A percentile compares a stretch with the other conserved stretches of the same genome.
phyloP scores from a whole-genome alignment of 1,284 basidiomycete genomes.

The Butyriboletus appendiculatus region DNA sequence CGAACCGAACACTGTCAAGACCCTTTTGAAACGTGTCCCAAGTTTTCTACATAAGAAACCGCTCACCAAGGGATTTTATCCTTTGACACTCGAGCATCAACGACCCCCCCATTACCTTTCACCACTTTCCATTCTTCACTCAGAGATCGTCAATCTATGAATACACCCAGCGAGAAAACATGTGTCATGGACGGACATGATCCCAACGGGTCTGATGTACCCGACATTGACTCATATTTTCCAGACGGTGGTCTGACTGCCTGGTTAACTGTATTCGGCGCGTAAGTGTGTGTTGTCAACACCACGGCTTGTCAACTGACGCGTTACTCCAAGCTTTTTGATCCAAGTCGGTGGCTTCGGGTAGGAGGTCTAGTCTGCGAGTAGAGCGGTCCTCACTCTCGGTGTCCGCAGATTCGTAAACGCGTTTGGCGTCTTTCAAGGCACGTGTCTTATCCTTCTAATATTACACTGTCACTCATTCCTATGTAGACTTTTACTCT shows the following conservation, averaged over 20 bases:
- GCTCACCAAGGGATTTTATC: background rate
- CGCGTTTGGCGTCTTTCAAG: slow-evolving; percentile 47
- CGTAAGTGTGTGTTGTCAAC: slow-evolving; percentile 14
- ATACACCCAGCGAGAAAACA: background rate
- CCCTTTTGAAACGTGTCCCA: slow-evolving; percentile 1
- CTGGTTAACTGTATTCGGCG: slow-evolving; percentile 30
- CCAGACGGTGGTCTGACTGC: slow-evolving; percentile 32
- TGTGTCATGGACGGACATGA: background rate
- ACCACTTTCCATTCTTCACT: background rate
- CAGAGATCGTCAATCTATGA: slow-evolving; percentile 3
- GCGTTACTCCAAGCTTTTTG: slow-evolving; percentile 21
- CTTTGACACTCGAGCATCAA: background rate
- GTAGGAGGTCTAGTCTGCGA: slow-evolving; percentile 16
- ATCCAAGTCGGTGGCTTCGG: slow-evolving; percentile 40
- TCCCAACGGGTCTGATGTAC: background rate
- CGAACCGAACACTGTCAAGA: slow-evolving; percentile 5
- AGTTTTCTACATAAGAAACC: slow-evolving; percentile 6
- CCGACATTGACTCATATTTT: background rate
- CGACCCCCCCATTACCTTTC: background rate
- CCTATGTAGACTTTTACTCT: slow-evolving; percentile 35
- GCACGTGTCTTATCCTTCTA: slow-evolving; percentile 11
- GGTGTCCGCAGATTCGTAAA: slow-evolving; percentile 32
- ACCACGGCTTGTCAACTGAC: slow-evolving; percentile 1
- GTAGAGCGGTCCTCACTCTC: background rate
- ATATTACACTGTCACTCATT: background rate